Evolutionary conservation across 441 rosid species (phyloP), one percentile per base, ranked within the genome.

Genomic region (Erysimum cheiri): DNA sequence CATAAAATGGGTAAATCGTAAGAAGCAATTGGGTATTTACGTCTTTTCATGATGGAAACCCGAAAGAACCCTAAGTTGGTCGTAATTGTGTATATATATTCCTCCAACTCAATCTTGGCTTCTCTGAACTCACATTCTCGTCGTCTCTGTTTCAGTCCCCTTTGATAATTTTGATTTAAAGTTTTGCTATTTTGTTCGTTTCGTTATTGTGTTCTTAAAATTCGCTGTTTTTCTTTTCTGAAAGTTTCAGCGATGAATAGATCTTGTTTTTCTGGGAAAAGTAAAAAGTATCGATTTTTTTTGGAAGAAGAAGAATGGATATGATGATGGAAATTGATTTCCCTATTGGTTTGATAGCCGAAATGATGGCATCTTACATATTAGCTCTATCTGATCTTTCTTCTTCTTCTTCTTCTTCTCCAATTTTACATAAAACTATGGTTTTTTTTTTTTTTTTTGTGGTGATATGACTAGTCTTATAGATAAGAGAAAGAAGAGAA

Each of bases 271-370:
- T 28, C 1, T 0, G 10, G 0, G 1, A 39, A 60, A 41, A 8
- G n/a, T 31, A 5, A 31, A 19, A 31, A 31, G 5, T 5, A 3
- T 19, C 2, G 57, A 12, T 66, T 66, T 66, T 49, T 13, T 33
- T 15, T 6, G 0, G 17, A 1, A 35, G 61, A 50, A 53, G 36
- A 7, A 17, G 24, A 60, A 17, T 65, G 54, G 78, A 74, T 24
- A 69, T 75, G 78, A 73, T 74, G 81, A 73, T 73, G 58, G 75
- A 58, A 72, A 3, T 59, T 35, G 12, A 1, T 72, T 81, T 78
- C 80, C 80, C 80, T 76, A 78, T 78, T 81, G 80, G 76, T 80
- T 80, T 80, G 81, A 77, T 71, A 2, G 80, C 84, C 81, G 79
- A 17, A 0, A 78, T 80, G 84, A 80, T 75, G 81, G 84, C 81